Evolutionary conservation across 305 asterid genomes (phyloP), one percentile per base, ranked within the genome.

Genomic region (Galium porrigens): DNA sequence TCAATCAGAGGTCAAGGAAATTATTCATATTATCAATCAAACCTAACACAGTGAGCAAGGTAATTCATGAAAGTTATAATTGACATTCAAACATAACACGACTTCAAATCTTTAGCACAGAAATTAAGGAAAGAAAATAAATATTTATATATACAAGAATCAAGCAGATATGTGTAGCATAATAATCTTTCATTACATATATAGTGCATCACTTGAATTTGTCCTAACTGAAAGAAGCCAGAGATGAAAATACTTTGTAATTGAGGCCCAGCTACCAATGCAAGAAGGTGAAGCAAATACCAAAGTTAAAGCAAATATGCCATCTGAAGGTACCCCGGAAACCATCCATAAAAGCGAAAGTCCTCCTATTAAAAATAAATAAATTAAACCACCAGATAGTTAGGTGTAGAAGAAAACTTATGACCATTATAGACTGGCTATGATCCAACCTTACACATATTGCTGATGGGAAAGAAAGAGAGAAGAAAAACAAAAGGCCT

Each of bases 231-330:
- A 18, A 30, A 48, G 46, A 48, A 64, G 37, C 33, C 34, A 49
- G 14, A 46, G 44, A 30, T 10, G 46, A 49, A 64, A 48, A 29
- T 48, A 63, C 57, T 44, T 58, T 6, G 42, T 14, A 29, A 64
- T 17, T 64, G 46, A 30, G 46, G 15, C 42, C 32, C 33, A 67
- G 36, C 52, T 55, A 20, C 58, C 46, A 67, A 64, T 25, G 15
- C 39, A 65, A 58, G 65, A 72, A 59, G 73, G 67, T 3, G 64
- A 70, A 67, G 42, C 36, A 61, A 25, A 57, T 89, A 92, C 99
- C 99, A 77, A 92, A 92, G 72, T 92, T 92, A 75, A 92, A 92
- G 86, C 97, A 89, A 78, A 89, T 87, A 61, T 92, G 97, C 97
- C 99, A 92, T 83, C 99, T 87, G 82, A 92, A 89, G 70, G 95